A percentile compares a stretch with the other conserved stretches of the same genome.
phyloP scores from a whole-genome alignment of 805 yeast species.

The Wickerhamiella cacticola region DNA sequence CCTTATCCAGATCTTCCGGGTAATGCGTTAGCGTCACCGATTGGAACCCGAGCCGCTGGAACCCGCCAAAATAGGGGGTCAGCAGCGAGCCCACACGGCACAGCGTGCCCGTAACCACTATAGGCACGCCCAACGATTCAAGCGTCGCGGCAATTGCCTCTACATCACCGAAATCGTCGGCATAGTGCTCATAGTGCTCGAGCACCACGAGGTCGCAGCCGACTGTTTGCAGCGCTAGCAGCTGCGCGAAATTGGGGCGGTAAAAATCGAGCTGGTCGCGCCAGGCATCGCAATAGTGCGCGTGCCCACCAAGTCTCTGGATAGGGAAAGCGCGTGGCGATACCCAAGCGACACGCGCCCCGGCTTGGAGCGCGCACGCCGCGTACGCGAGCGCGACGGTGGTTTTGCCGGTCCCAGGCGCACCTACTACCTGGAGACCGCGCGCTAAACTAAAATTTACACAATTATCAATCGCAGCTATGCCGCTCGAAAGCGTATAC shows the following conservation, averaged over 20 bases:
- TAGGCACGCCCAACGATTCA: neutral
- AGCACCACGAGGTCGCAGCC: constrained; percentile 21
- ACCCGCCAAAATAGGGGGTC: neutral
- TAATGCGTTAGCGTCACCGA: neutral
- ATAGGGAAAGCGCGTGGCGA: constrained; percentile 21
- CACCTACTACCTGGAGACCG: constrained; percentile 23
- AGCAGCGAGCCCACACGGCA: neutral
- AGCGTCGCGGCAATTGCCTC: neutral
- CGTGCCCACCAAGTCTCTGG: constrained; percentile 15
- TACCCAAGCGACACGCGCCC: constrained; percentile 22
- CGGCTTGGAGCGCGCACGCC: constrained; percentile 18
- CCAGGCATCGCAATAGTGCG: constrained; percentile 13
- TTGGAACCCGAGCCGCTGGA: neutral
- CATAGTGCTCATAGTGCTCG: constrained; percentile 16
- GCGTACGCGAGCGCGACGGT: constrained; percentile 19
- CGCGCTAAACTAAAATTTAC: neutral
- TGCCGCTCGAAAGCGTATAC: neutral
- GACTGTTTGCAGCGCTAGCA: constrained; percentile 11
- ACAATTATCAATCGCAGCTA: neutral
- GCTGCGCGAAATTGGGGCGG: constrained; percentile 9
- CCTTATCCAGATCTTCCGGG: neutral
- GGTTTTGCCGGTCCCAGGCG: constrained; percentile 27
- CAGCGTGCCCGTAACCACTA: neutral
- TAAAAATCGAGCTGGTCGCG: constrained; percentile 10
- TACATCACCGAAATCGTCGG: neutral